Evolutionary conservation across 2,329 filamentous ascomycete species (phyloP).

Genomic region (Chaetomium sp.): DNA sequence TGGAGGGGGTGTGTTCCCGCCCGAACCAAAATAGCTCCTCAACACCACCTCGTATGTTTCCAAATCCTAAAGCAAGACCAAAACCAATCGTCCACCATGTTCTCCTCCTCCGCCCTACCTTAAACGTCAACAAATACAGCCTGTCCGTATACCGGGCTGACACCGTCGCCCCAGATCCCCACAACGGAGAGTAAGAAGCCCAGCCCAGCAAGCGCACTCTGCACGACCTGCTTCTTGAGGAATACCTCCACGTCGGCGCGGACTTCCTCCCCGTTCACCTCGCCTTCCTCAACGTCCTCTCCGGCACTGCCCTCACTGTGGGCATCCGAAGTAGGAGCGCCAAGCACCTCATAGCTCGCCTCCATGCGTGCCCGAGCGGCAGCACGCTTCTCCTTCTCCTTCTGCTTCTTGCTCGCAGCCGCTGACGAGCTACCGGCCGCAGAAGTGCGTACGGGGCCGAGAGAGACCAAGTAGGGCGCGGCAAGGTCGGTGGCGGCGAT

Average conservation of each 20-base stretch:
- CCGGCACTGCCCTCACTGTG: constrained; percentile 33
- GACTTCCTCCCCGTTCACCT: constrained; percentile 58
- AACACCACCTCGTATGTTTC: neutral
- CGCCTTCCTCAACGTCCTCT: constrained; percentile 44
- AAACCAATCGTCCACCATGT: too few species aligned
- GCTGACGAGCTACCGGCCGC: constrained; percentile 20
- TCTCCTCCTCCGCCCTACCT: neutral
- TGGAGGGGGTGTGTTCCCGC: neutral
- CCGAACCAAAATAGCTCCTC: neutral
- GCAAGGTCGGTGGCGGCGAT: constrained; percentile 45
- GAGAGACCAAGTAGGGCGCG: constrained; percentile 37
- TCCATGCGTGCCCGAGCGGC: constrained; percentile 48
- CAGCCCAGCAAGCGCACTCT: constrained; percentile 47
- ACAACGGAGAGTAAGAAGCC: constrained; percentile 57
- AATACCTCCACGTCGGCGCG: constrained; percentile 50
- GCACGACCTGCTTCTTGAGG: constrained; percentile 46
- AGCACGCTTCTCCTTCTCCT: constrained; percentile 19
- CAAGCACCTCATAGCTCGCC: constrained; percentile 63
- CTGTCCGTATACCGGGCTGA: constrained; percentile 12
- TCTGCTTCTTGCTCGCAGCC: constrained; percentile 2
- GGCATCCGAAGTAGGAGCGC: constrained; percentile 22
- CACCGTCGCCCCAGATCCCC: constrained; percentile 61
- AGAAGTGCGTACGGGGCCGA: constrained; percentile 13
- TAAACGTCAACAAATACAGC: constrained; percentile 15
- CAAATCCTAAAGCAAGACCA: neutral